These are phyloP conservation scores for Cercophora sp. DNA, from an alignment of 495 filamentous ascomycete genomes.

Conservation along the genomic window DNA sequence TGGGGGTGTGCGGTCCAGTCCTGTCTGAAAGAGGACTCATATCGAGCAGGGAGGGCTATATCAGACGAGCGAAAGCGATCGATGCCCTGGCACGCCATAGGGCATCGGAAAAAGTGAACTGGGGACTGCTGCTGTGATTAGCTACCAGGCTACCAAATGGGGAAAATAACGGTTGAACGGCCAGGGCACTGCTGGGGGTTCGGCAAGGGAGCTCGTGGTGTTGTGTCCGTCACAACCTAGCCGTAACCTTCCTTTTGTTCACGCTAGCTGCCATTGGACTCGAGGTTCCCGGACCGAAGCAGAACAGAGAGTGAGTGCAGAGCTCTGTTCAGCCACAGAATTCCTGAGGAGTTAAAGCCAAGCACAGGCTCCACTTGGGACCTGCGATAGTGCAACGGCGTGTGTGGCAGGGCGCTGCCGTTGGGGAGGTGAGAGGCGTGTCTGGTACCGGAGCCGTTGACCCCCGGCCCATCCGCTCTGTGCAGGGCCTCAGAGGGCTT, in stretches of 20 bases:
- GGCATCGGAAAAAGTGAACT: slow-evolving; percentile 28
- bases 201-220: background rate
- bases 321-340: no score
- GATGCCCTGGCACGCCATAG: slow-evolving; percentile 41
- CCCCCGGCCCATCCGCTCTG: background rate
- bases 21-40: slow-evolving; percentile 37
- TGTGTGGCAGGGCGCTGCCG: background rate
- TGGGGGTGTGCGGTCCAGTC: slow-evolving; percentile 19
- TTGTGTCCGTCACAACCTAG: no score
- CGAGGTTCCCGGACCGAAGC: no score
- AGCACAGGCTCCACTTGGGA: background rate
- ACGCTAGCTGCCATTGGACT: no score
- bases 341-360: background rate
- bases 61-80: slow-evolving; percentile 36
- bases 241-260: no score
- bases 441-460: background rate
- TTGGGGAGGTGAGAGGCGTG: background rate
- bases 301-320: no score
- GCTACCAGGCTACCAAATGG: slow-evolving; percentile 30
- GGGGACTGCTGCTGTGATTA: slow-evolving; percentile 18
- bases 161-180: slow-evolving; percentile 10
- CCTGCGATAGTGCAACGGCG: background rate
- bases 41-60: slow-evolving; percentile 42
- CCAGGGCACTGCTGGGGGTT: background rate
- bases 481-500: background rate